Conservation (phyloP, 345 rosid genomes). For the Moricandia moricandioides region DNA sequence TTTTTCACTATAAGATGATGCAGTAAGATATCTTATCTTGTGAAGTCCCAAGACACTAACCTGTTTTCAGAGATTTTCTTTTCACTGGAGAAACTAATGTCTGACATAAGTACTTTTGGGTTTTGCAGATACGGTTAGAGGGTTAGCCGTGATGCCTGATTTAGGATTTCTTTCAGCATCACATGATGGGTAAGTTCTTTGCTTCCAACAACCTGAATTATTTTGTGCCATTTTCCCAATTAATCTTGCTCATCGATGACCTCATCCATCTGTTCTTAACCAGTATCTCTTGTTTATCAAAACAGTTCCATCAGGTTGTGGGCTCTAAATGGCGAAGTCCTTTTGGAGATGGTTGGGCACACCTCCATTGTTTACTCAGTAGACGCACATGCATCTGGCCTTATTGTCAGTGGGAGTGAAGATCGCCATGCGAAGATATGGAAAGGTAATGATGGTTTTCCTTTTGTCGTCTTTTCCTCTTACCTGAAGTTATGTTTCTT, state of each 20-base stretch:
- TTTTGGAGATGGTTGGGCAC: constrained; percentile 98
- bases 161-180: constrained; percentile 93
- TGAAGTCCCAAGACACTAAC: constrained; percentile 3
- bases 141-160: constrained; percentile 77
- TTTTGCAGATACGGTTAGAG: constrained; percentile 86
- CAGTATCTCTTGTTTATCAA: neutral
- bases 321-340: constrained; percentile 76
- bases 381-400: constrained; percentile 81
- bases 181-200: constrained; percentile 87
- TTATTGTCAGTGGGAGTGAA: constrained; percentile 89
- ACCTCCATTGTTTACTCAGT: constrained; percentile 92
- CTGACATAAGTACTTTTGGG: neutral
- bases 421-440: constrained; percentile 85
- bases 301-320: constrained; percentile 81
- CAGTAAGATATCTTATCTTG: neutral
- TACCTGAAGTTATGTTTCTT: neutral
- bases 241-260: neutral
- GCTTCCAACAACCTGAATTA: constrained; percentile 13
- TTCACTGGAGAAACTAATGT: too few relatives aligned
- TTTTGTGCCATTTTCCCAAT: neutral
- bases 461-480: neutral
- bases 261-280: neutral
- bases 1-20: constrained; percentile 5
- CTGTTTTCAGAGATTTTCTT: constrained; percentile 10
- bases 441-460: constrained; percentile 60